Base-by-base conservation (phyloP, 2,329 filamentous ascomycete genomes). In the Fusarium gaditjirri region DNA sequence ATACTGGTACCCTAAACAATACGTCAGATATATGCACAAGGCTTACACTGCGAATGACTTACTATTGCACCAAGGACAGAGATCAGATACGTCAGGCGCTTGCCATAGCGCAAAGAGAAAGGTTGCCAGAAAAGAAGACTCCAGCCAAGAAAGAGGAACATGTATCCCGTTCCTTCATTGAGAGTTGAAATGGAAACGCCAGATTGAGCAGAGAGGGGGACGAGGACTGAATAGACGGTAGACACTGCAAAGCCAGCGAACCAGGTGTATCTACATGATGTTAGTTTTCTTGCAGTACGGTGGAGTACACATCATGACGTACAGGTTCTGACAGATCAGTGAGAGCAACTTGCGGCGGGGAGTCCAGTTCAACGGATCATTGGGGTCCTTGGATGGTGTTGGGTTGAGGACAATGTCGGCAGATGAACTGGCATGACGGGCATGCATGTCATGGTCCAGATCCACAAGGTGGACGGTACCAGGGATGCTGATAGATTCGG, bases 281-380 rank as follows among this genome's bases (percentile, higher is more conserved):
- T 65, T 10, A 65, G 31, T 11, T 8, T 11, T 21, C 2, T 16
- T 12, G 0, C 11, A 3, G 1, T 3, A n/a, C 5, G 2, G 5
- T 10, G 3, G n/a, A 16, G 11, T 31, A 8, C 3, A 16, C 5
- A 0, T 25, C 8, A 16, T n/a, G 33, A 72, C 78, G 64, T 61
- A 80, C 79, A 79, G 58, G 43, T 76, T 75, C 14, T 77, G 70
- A 35, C 77, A 79, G 21, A 75, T 60, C 21, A 79, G 57, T n/a
- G 75, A 73, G 21, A 75, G 70, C 0, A 74, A 52, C 61, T 79
- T 80, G 17, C 77, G 72, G 4, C 74, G 66, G 36, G 68, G 72
- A 27, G 74, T 82, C 86, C 86, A 86, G 66, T 86, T 88, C 38
- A 89, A 77, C 4, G 86, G 87, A 67, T 88, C 87, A 50, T 87